Percentiles rank a stretch among this genome's conserved stretches.
Evolutionary conservation across 2,329 filamentous ascomycete genomes (phyloP).

Genomic region (Epicoccum sorghinum): DNA sequence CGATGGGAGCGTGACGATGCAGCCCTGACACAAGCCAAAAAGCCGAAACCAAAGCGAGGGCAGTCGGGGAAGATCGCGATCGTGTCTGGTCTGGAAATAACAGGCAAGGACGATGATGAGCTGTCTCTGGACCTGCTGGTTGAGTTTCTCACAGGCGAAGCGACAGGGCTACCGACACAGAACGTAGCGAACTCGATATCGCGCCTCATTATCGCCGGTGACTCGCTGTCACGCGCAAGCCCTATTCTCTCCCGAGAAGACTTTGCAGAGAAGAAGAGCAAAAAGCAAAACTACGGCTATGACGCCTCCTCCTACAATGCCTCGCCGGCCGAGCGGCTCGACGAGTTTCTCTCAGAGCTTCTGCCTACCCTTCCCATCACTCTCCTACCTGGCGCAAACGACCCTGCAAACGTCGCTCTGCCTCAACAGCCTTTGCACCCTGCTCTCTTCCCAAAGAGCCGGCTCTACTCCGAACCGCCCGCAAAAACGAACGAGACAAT

Average conservation of each 20-base stretch:
- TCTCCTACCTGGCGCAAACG: slow-evolving; percentile 79
- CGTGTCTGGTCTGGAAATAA: slow-evolving; percentile 86
- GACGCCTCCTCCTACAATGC: slow-evolving; percentile 89
- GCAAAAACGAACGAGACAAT: slow-evolving; percentile 47
- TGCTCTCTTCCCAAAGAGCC: slow-evolving; percentile 82
- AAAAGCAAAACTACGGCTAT: slow-evolving; percentile 89
- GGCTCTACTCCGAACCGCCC: slow-evolving; percentile 67
- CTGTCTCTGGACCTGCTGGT: slow-evolving; percentile 77
- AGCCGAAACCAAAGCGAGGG: slow-evolving; percentile 48
- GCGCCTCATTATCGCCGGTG: slow-evolving; percentile 87
- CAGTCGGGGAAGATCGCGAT: slow-evolving; percentile 78
- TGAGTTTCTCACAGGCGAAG: slow-evolving; percentile 88
- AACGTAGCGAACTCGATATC: slow-evolving; percentile 70
- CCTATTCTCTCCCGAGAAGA: slow-evolving; percentile 56
- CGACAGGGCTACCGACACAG: slow-evolving; percentile 66
- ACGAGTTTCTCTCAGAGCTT: slow-evolving; percentile 79
- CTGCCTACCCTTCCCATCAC: slow-evolving; percentile 89
- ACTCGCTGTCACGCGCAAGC: slow-evolving; percentile 69
- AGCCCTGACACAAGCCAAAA: slow-evolving; percentile 32
- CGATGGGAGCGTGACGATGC: slow-evolving; percentile 74
- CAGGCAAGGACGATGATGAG: slow-evolving; percentile 74
- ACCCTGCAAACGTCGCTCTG: slow-evolving; percentile 87
- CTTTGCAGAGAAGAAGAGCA: slow-evolving; percentile 50
- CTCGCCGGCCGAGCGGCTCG: slow-evolving; percentile 80
- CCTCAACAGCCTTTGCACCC: slow-evolving; percentile 93